Base-by-base conservation (phyloP, 805 yeast species). In the Kluyveromyces aestuarii region DNA sequence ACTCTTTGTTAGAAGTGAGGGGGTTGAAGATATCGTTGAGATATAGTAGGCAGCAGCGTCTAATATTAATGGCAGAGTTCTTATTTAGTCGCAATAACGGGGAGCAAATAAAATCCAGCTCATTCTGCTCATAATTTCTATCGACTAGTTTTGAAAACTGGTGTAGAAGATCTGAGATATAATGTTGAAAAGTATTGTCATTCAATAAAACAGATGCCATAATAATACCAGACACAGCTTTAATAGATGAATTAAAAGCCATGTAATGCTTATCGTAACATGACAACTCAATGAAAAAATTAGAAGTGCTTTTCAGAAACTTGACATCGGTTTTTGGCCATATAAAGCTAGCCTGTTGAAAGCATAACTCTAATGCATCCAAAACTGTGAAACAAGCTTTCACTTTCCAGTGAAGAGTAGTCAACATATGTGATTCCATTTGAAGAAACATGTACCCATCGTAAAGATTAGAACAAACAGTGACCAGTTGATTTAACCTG, bases 341-440 rank as follows among this genome's bases (percentile, higher is more conserved):
- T 17, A 30, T 19, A 7, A 48, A 19, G 37, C 19, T 25, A 21
- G 47, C 46, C 40, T 38, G 35, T 17, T 27, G 41, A 19, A 51
- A 48, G 36, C 42, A 44, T 36, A 54, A 52, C 37, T 55, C 55
- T 17, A 55, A 44, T 27, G 53, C 18, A 16, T 58, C 61, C 38
- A 53, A 52, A 1, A 49, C 42, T 6, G 60, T 50, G 16, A 54
- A 51, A 21, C 59, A 53, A n/a, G 51, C 44, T 8, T 60, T 55
- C 11, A 66, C 50, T 7, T 73, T 67, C 95, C 95, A 86, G 48
- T 82, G 80, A 51, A 87, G 71, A 0, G 93, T 84, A 27, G 75
- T 67, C 50, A 87, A 70, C 14, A 87, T 77, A 60, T 86, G 95
- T 55, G 77, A 70, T 66, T 87, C 95, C 93, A 86, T 86, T 63